Evolutionary conservation across 768 basidiomycete species (phyloP), one percentile per base, ranked within the genome.

Genomic region (Exidia glandulosa): DNA sequence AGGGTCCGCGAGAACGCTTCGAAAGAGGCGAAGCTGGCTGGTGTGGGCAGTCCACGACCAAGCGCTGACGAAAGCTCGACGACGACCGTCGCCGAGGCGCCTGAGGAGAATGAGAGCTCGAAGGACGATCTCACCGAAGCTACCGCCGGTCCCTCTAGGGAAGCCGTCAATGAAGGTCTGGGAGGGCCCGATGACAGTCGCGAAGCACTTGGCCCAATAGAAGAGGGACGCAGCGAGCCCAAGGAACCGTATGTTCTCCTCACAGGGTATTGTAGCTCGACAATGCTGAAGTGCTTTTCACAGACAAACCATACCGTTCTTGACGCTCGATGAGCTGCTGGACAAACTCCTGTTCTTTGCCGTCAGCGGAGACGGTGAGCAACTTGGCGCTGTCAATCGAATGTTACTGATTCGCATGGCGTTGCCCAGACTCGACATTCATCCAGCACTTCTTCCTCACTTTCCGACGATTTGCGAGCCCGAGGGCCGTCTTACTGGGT

Each of bases 341-440:
- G 87, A 92, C 68, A 91, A 89, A 68, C 76, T 93, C 2, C 72
- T 92, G 10, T 92, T 92, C 68, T 74, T 92, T 68, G 81, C 87
- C 50, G 85, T 93, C 57, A 90, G 88, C 65, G 88, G 87, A 57
- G 90, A 92, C 69, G 90, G 90, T 91, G 63, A 41, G 74, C 69
- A 32, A 58, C 36, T 50, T 50, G 37, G 25, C 6, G 25, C 13
- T 45, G 16, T 19, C 16, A 19, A 10, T 10, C 36, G 36, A 12
- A 13, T 19, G 41, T 45, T 6, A 23, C 41, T 45, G 41, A 45
- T 19, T 14, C 16, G n/a, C n/a, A n/a, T 57, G 2, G 32, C 47
- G 47, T 57, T 57, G 2, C 52, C 63, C 55, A 93, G 90, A 93
- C 69, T 81, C 87, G 13, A 79, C 82, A 3, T 93, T 83, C 67